These are phyloP conservation scores for Calophaca sinica DNA, from an alignment of 306 rosid genomes.

Conservation along the genomic window DNA sequence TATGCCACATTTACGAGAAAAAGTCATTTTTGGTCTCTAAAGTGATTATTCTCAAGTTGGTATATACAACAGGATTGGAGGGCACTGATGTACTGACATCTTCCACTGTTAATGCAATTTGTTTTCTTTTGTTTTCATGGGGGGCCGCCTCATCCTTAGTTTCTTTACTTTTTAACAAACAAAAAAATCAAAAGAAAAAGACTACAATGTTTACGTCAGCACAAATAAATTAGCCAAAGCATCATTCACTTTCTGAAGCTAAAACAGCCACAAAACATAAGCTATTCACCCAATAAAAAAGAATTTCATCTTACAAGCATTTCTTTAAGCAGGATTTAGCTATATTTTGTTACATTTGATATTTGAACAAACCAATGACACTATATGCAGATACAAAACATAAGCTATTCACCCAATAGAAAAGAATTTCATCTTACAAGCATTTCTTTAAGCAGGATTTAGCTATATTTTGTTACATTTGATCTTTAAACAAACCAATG, in stretches of 20 bases:
- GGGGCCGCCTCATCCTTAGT: background rate
- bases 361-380: no score
- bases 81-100: background rate
- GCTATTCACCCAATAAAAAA: constrained; percentile 10
- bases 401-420: constrained; percentile 8
- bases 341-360: no score
- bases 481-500: constrained; percentile 30
- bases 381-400: background rate
- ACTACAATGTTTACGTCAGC: background rate
- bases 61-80: background rate
- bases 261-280: background rate
- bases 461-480: constrained; percentile 36
- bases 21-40: constrained; percentile 1
- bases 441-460: constrained; percentile 21
- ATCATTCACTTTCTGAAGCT: constrained; percentile 6
- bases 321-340: constrained; percentile 12
- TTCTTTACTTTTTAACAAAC: constrained; percentile 8
- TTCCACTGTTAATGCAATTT: background rate
- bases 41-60: background rate
- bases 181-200: constrained; percentile 14
- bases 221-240: background rate
- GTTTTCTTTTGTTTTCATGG: background rate
- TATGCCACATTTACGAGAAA: constrained; percentile 5
- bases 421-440: background rate
- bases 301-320: constrained; percentile 1